These are phyloP conservation scores for Lignosus rhinocerotis DNA, from an alignment of 1,284 basidiomycete species.

Conservation along the genomic window DNA sequence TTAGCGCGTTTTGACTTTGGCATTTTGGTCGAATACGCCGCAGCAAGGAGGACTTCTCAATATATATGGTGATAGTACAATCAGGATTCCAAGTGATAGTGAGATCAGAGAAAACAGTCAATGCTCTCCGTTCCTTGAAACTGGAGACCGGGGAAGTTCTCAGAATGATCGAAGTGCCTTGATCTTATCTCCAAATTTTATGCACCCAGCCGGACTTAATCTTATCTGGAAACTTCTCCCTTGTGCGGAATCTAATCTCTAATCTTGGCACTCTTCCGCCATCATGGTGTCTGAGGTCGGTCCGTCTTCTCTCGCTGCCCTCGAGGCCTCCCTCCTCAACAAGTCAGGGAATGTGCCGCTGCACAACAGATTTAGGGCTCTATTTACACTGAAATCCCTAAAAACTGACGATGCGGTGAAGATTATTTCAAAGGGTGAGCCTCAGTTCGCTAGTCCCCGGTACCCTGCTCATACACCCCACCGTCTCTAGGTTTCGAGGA, in stretches of 20 bases:
- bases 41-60: not conserved
- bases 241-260: constrained; percentile 26
- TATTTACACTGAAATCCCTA: constrained; percentile 93
- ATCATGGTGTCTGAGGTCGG: constrained; percentile 36
- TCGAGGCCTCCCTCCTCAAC: constrained; percentile 79
- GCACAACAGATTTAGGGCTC: constrained; percentile 87
- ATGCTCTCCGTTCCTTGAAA: not conserved
- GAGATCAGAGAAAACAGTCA: not conserved
- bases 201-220: not conserved
- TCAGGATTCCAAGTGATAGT: not conserved
- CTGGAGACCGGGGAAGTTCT: too few species aligned
- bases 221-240: too few species aligned
- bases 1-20: constrained; percentile 87
- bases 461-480: not conserved
- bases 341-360: constrained; percentile 72
- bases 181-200: constrained; percentile 30
- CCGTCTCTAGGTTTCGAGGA: constrained; percentile 73
- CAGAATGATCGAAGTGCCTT: constrained; percentile 3
- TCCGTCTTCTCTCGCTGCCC: constrained; percentile 37
- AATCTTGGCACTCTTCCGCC: constrained; percentile 19
- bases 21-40: constrained; percentile 50
- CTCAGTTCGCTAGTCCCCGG: not conserved
- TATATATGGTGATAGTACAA: constrained; percentile 7
- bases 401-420: constrained; percentile 79
- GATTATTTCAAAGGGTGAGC: constrained; percentile 83